Conservation (phyloP, 164 flowering plant species). For the Euptelea pleiosperma region DNA sequence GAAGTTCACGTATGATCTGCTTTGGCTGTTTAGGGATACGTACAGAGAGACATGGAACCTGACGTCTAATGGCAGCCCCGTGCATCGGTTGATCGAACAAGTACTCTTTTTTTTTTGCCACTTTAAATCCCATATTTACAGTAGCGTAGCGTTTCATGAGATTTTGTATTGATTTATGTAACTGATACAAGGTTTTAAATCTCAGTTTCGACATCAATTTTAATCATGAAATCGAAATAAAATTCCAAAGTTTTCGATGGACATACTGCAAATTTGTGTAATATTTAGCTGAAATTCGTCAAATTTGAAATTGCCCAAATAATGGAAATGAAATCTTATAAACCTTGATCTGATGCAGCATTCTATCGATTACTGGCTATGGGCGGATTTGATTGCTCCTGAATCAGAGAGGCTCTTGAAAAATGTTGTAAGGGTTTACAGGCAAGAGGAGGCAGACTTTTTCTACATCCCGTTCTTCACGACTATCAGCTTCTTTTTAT, state of each 20-base stretch:
- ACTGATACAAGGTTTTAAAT: no score
- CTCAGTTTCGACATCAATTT: no score
- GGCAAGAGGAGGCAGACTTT: constrained; percentile 87
- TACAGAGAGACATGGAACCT: constrained; percentile 74
- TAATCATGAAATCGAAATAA: no score
- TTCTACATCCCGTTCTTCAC: constrained; percentile 97
- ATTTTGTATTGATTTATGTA: constrained; percentile 10
- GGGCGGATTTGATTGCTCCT: constrained; percentile 94
- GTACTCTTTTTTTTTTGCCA: no score
- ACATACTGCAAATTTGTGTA: no score
- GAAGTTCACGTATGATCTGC: constrained; percentile 87
- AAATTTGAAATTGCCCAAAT: no score
- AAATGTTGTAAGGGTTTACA: constrained; percentile 69
- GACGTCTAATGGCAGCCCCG: constrained; percentile 98
- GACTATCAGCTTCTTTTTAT: constrained; percentile 86
- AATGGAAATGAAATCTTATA: no score
- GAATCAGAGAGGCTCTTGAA: constrained; percentile 76
- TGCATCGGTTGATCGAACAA: constrained; percentile 92
- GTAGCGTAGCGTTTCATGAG: background rate
- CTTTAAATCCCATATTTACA: no score
- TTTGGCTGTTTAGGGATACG: constrained; percentile 66
- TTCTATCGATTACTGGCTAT: constrained; percentile 94
- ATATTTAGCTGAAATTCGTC: no score
- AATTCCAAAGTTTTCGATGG: no score
- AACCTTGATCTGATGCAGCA: constrained; percentile 67